These are phyloP conservation scores for Kregervanrija delftensis DNA, from an alignment of 805 yeast species.

Conservation along the genomic window DNA sequence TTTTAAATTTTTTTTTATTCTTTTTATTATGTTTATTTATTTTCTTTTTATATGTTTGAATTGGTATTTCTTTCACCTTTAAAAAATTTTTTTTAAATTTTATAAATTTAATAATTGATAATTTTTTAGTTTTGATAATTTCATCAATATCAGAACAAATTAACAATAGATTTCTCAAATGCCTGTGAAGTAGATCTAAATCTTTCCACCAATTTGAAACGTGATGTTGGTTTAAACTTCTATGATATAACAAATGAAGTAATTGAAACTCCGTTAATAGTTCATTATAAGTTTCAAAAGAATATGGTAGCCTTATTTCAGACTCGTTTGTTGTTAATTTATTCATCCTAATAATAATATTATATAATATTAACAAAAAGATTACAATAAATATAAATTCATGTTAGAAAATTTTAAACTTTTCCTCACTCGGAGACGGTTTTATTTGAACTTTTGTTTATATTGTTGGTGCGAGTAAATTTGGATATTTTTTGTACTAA, in stretches of 20 bases:
- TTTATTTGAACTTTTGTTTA: too few species aligned
- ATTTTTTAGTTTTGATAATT: conserved; percentile 5
- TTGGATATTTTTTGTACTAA: too few species aligned
- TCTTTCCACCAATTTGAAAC: conserved; percentile 72
- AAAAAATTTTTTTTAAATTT: conserved; percentile 3
- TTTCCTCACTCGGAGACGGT: too few species aligned
- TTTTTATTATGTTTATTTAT: conserved; percentile 3
- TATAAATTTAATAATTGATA: conserved; percentile 9
- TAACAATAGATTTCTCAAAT: conserved; percentile 35
- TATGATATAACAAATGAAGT: conserved; percentile 57
- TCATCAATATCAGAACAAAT: conserved; percentile 22
- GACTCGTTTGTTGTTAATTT: too few species aligned
- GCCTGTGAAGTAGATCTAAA: conserved; percentile 56
- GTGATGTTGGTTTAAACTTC: conserved; percentile 73
- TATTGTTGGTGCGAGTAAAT: too few species aligned
- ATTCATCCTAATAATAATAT: too few species aligned
- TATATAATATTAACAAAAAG: too few species aligned
- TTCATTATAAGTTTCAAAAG: background rate
- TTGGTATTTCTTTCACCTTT: conserved; percentile 3
- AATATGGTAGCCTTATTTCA: too few species aligned
- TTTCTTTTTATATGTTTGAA: conserved; percentile 8
- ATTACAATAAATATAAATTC: too few species aligned
- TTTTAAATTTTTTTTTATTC: conserved; percentile 4
- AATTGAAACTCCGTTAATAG: conserved; percentile 46
- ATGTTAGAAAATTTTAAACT: too few species aligned